Conservation (phyloP, 2,329 filamentous ascomycete genomes). For the Ophioceras dolichostomum region DNA sequence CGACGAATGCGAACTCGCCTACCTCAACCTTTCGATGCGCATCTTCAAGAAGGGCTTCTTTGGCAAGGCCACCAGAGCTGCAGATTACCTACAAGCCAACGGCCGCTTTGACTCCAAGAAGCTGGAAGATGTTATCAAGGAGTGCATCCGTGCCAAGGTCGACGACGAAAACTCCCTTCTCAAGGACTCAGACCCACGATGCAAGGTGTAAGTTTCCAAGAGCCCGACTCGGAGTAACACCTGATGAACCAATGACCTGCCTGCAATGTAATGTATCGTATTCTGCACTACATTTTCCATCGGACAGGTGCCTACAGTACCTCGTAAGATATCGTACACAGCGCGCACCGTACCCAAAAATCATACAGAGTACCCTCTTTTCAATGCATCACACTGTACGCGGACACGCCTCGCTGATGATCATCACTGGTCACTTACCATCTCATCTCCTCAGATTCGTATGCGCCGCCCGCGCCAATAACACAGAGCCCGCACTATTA, state of each 20-base stretch:
- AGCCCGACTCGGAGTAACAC: too few relatives aligned
- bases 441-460: constrained; percentile 12
- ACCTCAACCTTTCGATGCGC: constrained; percentile 11
- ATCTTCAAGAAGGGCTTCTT: constrained; percentile 11
- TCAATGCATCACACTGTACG: too few relatives aligned
- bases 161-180: constrained; percentile 9
- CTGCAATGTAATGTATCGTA: neutral
- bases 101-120: constrained; percentile 8
- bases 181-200: constrained; percentile 7
- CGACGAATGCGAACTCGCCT: constrained; percentile 25
- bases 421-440: too few relatives aligned
- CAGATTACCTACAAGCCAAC: constrained; percentile 5
- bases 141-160: constrained; percentile 6
- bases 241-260: too few relatives aligned
- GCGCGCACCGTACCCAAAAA: too few relatives aligned
- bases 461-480: constrained; percentile 8
- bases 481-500: neutral
- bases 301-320: too few relatives aligned
- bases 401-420: too few relatives aligned
- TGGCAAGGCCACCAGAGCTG: constrained; percentile 8
- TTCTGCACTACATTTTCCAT: too few relatives aligned
- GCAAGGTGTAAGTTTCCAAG: constrained; percentile 12
- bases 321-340: too few relatives aligned
- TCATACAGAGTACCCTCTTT: too few relatives aligned
- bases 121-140: constrained; percentile 9